phyloP scores from a whole-genome alignment of 2,329 filamentous ascomycete species.

The Paracamarosporium sp. region DNA sequence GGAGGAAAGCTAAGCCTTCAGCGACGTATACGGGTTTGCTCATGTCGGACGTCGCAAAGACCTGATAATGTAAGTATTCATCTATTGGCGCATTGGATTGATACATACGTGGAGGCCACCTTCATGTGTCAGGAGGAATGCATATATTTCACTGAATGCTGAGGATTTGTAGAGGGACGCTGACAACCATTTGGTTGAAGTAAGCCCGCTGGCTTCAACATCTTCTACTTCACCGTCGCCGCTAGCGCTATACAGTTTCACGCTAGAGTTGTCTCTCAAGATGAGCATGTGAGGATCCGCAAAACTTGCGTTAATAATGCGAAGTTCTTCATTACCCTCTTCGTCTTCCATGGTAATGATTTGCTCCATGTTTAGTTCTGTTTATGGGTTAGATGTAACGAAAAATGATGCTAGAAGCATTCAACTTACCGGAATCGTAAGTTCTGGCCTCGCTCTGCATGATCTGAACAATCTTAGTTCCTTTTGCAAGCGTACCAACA shows the following conservation, averaged over 20 bases:
- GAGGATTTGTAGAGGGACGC: constrained; percentile 82
- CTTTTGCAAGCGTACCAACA: constrained; percentile 80
- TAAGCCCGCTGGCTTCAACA: constrained; percentile 66
- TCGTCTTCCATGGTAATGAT: constrained; percentile 91
- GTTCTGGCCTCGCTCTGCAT: constrained; percentile 85
- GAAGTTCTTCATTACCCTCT: constrained; percentile 78
- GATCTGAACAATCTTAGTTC: constrained; percentile 85
- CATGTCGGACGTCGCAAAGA: constrained; percentile 79
- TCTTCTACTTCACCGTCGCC: constrained; percentile 86
- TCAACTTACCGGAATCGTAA: constrained; percentile 81
- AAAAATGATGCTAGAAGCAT: neutral
- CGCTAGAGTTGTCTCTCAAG: constrained; percentile 81
- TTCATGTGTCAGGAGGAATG: constrained; percentile 79
- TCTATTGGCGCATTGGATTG: neutral
- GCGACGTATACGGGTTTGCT: constrained; percentile 74
- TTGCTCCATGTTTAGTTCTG: constrained; percentile 85
- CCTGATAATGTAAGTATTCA: constrained; percentile 51
- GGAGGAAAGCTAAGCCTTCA: constrained; percentile 79
- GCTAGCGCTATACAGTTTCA: constrained; percentile 80
- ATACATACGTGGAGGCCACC: constrained; percentile 76
- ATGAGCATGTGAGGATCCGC: constrained; percentile 85
- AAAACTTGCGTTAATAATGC: constrained; percentile 81
- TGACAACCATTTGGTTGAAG: constrained; percentile 77
- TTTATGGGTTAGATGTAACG: neutral
- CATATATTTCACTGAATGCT: constrained; percentile 63